Percentiles rank a stretch among this genome's conserved stretches.
These are phyloP conservation scores for Dacryopinax spathularia DNA, from an alignment of 768 basidiomycete genomes.

Conservation along the genomic window DNA sequence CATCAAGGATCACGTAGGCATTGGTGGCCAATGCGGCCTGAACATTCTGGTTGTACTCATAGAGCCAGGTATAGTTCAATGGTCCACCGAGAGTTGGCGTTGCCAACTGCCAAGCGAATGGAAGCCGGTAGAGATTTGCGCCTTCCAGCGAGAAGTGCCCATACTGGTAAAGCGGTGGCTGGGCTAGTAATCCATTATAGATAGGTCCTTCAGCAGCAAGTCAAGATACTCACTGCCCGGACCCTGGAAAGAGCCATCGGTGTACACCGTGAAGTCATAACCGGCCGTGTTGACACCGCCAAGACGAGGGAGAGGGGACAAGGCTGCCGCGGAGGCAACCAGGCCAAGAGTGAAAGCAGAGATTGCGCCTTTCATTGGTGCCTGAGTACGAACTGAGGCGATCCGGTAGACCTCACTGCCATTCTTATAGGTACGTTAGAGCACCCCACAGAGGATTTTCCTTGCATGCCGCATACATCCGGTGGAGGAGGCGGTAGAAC, in stretches of 20 bases:
- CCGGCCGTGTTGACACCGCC: constrained; percentile 40
- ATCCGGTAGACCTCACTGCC: no score
- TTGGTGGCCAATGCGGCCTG: constrained; percentile 32
- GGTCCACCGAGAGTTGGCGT: constrained; percentile 36
- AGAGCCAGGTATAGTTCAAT: constrained; percentile 33
- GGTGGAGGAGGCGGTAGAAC: no score
- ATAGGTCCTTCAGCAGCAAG: background rate
- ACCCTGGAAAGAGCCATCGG: background rate
- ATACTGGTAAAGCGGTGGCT: constrained; percentile 33
- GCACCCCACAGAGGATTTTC: no score
- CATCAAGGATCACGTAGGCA: constrained; percentile 38
- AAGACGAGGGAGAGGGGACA: constrained; percentile 24
- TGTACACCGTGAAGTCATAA: constrained; percentile 5
- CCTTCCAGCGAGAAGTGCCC: constrained; percentile 36
- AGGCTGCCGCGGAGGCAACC: background rate
- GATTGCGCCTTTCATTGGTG: no score
- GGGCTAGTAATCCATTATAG: background rate
- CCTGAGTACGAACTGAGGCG: no score
- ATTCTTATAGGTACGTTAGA: no score
- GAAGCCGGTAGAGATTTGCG: constrained; percentile 35
- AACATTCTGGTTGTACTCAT: constrained; percentile 35
- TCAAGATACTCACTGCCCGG: background rate
- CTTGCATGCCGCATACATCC: no score
- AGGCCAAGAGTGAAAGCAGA: background rate
- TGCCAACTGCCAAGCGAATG: constrained; percentile 40